Evolutionary conservation across 495 filamentous ascomycete genomes (phyloP), one percentile per base, ranked within the genome.

Genomic region (Penicillium verhagenii): DNA sequence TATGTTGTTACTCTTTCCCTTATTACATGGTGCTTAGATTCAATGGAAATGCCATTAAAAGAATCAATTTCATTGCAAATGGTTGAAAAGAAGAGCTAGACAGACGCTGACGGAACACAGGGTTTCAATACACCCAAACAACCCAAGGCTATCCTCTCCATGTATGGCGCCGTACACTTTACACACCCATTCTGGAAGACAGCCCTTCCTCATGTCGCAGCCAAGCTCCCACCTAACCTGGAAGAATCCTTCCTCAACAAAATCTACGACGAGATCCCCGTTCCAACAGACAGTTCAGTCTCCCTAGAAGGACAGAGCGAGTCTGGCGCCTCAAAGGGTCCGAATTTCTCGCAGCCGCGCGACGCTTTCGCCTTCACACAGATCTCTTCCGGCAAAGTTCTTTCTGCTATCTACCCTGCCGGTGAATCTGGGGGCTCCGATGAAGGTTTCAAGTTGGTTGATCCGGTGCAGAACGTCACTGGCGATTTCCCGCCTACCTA

Each of bases 191-290:
- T 91, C 29, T 85, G 78, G 72, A 74, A 78, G 20, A 73, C 82
- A 9, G 88, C 88, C 0, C 73, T 96, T 18, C 89, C 90, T 1
- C 77, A 79, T 42, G 86, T 92, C 64, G 68, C 69, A 6, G 63
- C 72, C 21, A 69, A 52, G 29, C 54, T 72, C 0, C 71, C 64
- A 0, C 39, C 58, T 1, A 46, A 60, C 1, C 29, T 61, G 0
- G 35, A 58, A 1, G 31, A 25, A 11, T 38, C 44, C 1, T 67
- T 71, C 37, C 48, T 74, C 1, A 42, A 61, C 9, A 20, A 60
- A 19, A 29, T 71, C 18, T 74, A 74, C 51, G 46, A 62, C 1
- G 63, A 72, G 19, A 13, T 49, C 2, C 65, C 68, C 3, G 24
- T 70, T n/a, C 66, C 68, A 0, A 68, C 66, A 3, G 58, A 62